These are phyloP conservation scores for Microdochium trichocladiopsis DNA, from an alignment of 2,329 filamentous ascomycete species.

Conservation along the genomic window DNA sequence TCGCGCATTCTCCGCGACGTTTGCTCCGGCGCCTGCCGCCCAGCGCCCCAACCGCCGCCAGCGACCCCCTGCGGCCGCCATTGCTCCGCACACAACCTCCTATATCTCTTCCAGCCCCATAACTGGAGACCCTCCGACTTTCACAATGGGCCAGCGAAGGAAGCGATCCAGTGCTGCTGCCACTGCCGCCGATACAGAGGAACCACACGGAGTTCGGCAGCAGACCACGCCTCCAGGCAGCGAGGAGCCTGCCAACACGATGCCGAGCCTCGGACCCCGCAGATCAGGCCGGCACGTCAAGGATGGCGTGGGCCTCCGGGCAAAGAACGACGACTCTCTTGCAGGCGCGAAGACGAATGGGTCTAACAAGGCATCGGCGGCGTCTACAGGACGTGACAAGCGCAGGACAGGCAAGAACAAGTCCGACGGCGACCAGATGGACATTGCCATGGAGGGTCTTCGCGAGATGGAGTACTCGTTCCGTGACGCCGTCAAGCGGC, in stretches of 20 bases:
- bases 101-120: too few relatives aligned
- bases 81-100: too few relatives aligned
- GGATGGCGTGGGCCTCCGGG: neutral
- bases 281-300: neutral
- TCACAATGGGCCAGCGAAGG: neutral
- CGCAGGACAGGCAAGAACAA: slow-evolving; percentile 3
- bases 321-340: neutral
- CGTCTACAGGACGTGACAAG: neutral
- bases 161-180: neutral
- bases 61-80: too few relatives aligned
- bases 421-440: slow-evolving; percentile 18
- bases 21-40: neutral
- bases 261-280: neutral
- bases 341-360: neutral
- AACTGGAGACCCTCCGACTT: neutral
- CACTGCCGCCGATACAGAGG: too few relatives aligned
- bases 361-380: neutral
- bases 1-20: neutral
- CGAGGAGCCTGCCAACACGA: neutral
- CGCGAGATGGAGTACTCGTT: slow-evolving; percentile 42
- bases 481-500: slow-evolving; percentile 32
- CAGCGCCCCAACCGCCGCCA: too few relatives aligned
- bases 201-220: too few relatives aligned
- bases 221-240: neutral
- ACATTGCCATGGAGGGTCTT: slow-evolving; percentile 34